Conservation (phyloP, 345 rosid species). For the Hypericum perforatum region DNA sequence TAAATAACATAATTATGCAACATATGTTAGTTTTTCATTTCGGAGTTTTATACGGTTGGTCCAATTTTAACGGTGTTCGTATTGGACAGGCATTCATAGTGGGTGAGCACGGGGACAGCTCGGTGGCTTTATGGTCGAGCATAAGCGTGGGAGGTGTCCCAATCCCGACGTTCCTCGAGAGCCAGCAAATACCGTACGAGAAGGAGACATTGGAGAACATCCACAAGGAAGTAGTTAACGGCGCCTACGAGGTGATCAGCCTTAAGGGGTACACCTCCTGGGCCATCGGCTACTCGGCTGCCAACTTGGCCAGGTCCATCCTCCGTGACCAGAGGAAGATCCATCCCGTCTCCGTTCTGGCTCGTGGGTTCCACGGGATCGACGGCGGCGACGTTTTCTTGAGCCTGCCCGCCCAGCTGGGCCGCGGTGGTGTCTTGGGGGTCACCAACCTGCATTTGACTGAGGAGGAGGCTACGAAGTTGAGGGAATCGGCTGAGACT, state of each 20-base stretch:
- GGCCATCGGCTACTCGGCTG: conserved; percentile 95
- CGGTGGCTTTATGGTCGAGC: conserved; percentile 94
- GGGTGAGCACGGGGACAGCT: conserved; percentile 95
- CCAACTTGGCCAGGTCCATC: conserved; percentile 59
- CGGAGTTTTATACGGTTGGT: too few relatives aligned
- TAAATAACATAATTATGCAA: too few relatives aligned
- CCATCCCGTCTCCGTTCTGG: conserved; percentile 83
- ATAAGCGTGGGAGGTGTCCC: conserved; percentile 91
- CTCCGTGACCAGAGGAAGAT: conserved; percentile 82
- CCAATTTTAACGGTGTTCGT: not conserved
- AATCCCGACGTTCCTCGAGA: conserved; percentile 60
- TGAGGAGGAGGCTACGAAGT: conserved; percentile 48
- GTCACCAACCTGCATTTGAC: conserved; percentile 74
- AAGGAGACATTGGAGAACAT: conserved; percentile 66
- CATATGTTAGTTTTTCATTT: too few relatives aligned
- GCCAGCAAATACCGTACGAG: conserved; percentile 64
- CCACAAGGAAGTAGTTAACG: conserved; percentile 48
- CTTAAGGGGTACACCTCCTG: conserved; percentile 96
- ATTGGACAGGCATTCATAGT: conserved; percentile 56
- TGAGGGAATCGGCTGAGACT: conserved; percentile 60
- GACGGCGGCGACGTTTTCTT: conserved; percentile 65
- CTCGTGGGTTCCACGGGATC: conserved; percentile 74
- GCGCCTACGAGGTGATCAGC: conserved; percentile 76
- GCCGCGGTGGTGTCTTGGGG: conserved; percentile 65
- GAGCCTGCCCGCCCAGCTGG: conserved; percentile 74